Evolutionary conservation across 331 rosid genomes (phyloP).

Genomic region (Arachis monticola): DNA sequence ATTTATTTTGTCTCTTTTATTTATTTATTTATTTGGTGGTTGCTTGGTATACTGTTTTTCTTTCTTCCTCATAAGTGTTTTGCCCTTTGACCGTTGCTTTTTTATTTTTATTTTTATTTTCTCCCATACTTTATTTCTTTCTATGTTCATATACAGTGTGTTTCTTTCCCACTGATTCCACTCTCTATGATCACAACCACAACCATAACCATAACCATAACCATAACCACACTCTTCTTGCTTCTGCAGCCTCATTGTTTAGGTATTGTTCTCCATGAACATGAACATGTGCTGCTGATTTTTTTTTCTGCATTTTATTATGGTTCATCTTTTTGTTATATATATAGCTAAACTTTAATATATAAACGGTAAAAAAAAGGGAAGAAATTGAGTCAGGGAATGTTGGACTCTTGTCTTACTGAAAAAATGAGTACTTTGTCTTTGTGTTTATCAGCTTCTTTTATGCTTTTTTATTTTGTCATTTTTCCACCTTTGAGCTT

Average conservation of each 20-base stretch:
- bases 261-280: slow-evolving; percentile 46
- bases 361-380: background rate
- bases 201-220: background rate
- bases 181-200: slow-evolving; percentile 49
- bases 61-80: slow-evolving; percentile 40
- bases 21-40: slow-evolving; percentile 19
- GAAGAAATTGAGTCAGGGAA: background rate
- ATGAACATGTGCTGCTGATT: background rate
- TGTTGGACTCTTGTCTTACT: slow-evolving; percentile 17
- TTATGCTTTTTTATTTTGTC: background rate
- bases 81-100: slow-evolving; percentile 80
- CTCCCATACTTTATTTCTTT: slow-evolving; percentile 58
- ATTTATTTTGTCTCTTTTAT: background rate
- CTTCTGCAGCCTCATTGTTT: slow-evolving; percentile 40
- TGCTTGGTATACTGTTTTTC: slow-evolving; percentile 26
- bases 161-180: slow-evolving; percentile 44
- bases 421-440: slow-evolving; percentile 32
- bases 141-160: slow-evolving; percentile 35
- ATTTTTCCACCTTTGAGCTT: background rate
- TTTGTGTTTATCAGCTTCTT: slow-evolving; percentile 18
- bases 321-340: background rate
- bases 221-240: slow-evolving; percentile 6
- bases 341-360: too few relatives aligned
- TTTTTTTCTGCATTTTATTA: background rate
- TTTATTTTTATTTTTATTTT: slow-evolving; percentile 36